These are phyloP conservation scores for Lachancea sp. DNA, from an alignment of 805 yeast genomes.

Conservation along the genomic window DNA sequence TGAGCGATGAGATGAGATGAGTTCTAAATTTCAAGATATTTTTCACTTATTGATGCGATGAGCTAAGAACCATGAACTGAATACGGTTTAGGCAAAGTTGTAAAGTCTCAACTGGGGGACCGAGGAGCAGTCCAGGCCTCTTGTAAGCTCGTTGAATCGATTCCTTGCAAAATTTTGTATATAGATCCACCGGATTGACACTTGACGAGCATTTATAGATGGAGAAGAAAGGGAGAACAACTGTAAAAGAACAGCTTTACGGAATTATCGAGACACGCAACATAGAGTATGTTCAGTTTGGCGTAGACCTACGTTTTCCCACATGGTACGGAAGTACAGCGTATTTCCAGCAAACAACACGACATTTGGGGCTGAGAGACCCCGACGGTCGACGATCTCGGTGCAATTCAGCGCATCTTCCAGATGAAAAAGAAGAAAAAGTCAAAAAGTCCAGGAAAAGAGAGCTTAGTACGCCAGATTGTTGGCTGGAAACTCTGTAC, in stretches of 20 bases:
- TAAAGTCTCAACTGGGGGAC: too few relatives aligned
- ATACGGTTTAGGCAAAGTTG: background rate
- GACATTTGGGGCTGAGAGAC: conserved; percentile 40
- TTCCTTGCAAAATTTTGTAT: background rate
- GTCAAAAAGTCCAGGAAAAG: background rate
- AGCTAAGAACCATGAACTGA: background rate
- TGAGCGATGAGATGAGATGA: background rate
- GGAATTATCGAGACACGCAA: conserved; percentile 61
- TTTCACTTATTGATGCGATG: background rate
- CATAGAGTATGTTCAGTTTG: conserved; percentile 59
- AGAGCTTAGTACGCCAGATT: background rate
- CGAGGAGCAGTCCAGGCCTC: too few relatives aligned
- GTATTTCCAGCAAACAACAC: conserved; percentile 50
- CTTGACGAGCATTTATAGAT: background rate
- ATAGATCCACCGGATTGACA: background rate
- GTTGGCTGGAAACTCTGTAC: conserved; percentile 56
- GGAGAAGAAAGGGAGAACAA: conserved; percentile 1
- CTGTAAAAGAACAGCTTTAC: conserved; percentile 40
- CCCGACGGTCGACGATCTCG: conserved; percentile 13
- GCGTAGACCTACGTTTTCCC: conserved; percentile 51
- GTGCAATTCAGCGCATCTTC: background rate
- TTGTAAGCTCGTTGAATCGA: too few relatives aligned
- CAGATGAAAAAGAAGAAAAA: background rate
- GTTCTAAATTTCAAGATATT: background rate
- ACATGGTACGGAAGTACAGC: conserved; percentile 91